A percentile compares a stretch with the other conserved stretches of the same genome.
phyloP scores from a whole-genome alignment of 2,329 filamentous ascomycete genomes.

The Fusarium compactum region DNA sequence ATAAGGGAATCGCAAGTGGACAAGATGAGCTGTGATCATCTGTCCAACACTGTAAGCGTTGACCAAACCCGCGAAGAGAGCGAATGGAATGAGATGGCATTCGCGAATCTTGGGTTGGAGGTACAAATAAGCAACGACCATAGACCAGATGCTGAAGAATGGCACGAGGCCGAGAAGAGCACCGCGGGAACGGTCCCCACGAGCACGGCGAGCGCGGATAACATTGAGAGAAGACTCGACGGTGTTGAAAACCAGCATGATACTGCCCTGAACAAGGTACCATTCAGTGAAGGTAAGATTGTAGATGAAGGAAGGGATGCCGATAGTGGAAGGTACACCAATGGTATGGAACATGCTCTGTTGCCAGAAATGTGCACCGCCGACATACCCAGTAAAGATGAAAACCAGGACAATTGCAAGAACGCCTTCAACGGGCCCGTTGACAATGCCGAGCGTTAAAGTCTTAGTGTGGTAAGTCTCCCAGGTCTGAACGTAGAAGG shows the following conservation, averaged over 20 bases:
- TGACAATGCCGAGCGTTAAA: constrained; percentile 89
- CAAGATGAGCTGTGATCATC: constrained; percentile 95
- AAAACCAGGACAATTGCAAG: constrained; percentile 86
- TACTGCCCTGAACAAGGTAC: constrained; percentile 87
- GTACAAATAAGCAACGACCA: constrained; percentile 82
- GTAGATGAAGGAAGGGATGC: constrained; percentile 79
- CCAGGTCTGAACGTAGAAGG: constrained; percentile 99
- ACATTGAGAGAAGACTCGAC: constrained; percentile 84
- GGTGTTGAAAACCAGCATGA: constrained; percentile 89
- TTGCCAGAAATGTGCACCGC: constrained; percentile 94
- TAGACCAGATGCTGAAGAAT: constrained; percentile 80
- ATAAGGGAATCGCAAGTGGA: constrained; percentile 89
- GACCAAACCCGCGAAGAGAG: constrained; percentile 86
- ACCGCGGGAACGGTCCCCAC: constrained; percentile 77
- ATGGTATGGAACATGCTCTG: constrained; percentile 80
- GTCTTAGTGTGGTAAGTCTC: constrained; percentile 99
- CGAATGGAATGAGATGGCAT: constrained; percentile 88
- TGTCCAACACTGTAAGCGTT: constrained; percentile 96
- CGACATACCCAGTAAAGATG: constrained; percentile 83
- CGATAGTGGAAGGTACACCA: constrained; percentile 71
- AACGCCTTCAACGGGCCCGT: constrained; percentile 94
- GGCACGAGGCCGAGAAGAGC: constrained; percentile 87
- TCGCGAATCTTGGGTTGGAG: constrained; percentile 87
- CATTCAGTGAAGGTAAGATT: constrained; percentile 88
- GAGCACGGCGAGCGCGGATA: constrained; percentile 80